Evolutionary conservation across 345 rosid species (phyloP), one percentile per base, ranked within the genome.

Genomic region (Zanthoxylum bungeanum): DNA sequence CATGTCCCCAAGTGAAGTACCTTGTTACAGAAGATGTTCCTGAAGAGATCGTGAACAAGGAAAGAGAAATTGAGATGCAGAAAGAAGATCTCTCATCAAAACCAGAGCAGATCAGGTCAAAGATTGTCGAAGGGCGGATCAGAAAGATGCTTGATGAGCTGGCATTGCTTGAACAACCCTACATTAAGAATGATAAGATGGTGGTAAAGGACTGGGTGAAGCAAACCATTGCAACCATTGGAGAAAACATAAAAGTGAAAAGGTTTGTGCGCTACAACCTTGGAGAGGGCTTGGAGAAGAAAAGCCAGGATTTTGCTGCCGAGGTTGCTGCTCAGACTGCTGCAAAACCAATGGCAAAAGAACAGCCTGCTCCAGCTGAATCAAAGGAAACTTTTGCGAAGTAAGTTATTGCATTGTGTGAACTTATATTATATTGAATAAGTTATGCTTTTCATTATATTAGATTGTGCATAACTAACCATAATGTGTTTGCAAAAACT

Each of bases 271-370:
- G 97, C 68, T 90, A 80, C 84, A 92, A 90, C 78, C 97, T 92
- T 10, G 98, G 98, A 47, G 98, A 94, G 77, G 98, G 98, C 51
- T 77, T 92, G 77, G 86, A 90, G 86, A 94, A 87, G 83, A 94
- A 86, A 83, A 92, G 89, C 71, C 98, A 89, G 80, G 98, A 92
- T 81, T 92, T 94, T 80, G 96, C 96, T 77, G 95, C 95, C 21
- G 98, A 94, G 77, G 98, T 94, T 28, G 97, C 98, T 52, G 97
- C 98, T 7, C 98, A 94, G 84, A 86, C 93, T 28, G 82, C 95
- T 37, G 85, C 91, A 22, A 92, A 85, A 73, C 74, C 90, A 2
- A 76, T 69, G 62, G 85, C 76, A 57, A 81, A 84, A 71, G 92
- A 83, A 72, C 81, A 85, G 68, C 74, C 90, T 44, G 81, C 82